These are phyloP conservation scores for Diospyros lotus DNA, from an alignment of 148 eudicot species.

Conservation along the genomic window DNA sequence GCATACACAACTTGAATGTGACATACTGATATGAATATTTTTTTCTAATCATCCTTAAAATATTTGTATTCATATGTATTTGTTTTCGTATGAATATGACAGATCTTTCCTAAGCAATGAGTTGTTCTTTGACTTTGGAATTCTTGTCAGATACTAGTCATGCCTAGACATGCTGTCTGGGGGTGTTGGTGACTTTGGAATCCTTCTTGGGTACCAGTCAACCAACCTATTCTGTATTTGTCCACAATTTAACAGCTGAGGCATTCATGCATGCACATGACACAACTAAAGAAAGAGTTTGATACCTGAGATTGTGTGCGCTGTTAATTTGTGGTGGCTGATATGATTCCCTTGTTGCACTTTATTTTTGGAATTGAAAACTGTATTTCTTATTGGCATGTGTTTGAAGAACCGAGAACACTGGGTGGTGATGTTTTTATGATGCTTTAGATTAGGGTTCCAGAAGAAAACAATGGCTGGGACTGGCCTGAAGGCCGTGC, in stretches of 20 bases:
- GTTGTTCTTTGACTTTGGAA: not conserved
- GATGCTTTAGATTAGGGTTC: slow-evolving; percentile 62
- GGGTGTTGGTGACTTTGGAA: not conserved
- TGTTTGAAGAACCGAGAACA: slow-evolving; percentile 33
- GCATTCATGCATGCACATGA: not conserved
- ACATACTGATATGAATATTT: no score
- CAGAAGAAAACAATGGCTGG: slow-evolving; percentile 69
- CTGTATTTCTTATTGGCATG: slow-evolving; percentile 28
- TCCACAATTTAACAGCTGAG: no score
- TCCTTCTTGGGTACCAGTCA: no score
- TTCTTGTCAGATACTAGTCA: not conserved
- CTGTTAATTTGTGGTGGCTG: not conserved
- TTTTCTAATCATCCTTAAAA: not conserved
- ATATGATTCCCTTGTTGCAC: not conserved
- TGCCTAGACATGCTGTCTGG: not conserved
- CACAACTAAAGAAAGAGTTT: no score
- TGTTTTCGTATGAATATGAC: not conserved
- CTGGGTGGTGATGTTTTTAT: slow-evolving; percentile 47
- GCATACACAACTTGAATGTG: no score
- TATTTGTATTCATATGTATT: not conserved
- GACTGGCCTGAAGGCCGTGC: slow-evolving; percentile 68
- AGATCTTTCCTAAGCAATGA: not conserved
- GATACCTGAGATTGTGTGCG: no score
- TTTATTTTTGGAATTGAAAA: slow-evolving; percentile 14
- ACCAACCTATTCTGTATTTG: not conserved